These are phyloP conservation scores for Boletus sp. DNA, from an alignment of 768 basidiomycete genomes.

Conservation along the genomic window DNA sequence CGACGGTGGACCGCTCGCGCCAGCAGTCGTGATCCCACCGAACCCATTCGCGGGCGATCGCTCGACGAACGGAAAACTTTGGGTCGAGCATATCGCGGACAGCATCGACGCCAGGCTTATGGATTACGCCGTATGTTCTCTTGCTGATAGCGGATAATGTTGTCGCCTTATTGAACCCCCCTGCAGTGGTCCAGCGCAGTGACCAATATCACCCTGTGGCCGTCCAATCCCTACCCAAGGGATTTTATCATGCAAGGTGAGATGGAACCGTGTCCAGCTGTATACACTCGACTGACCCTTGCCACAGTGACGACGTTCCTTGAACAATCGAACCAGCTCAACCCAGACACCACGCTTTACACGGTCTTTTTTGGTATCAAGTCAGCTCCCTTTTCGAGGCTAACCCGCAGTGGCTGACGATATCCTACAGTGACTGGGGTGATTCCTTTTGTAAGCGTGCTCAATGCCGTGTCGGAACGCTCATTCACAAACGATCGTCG, in stretches of 20 bases:
- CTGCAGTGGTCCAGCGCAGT: constrained; percentile 39
- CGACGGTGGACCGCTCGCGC: constrained; percentile 42
- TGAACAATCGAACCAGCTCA: constrained; percentile 40
- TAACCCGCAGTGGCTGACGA: constrained; percentile 1
- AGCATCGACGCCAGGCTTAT: constrained; percentile 39
- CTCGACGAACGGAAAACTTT: constrained; percentile 47
- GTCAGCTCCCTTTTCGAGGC: constrained; percentile 25
- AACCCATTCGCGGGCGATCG: constrained; percentile 48
- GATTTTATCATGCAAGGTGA: constrained; percentile 50
- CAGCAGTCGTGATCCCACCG: constrained; percentile 41
- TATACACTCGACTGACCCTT: neutral
- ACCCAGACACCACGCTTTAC: constrained; percentile 48
- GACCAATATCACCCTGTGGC: constrained; percentile 48
- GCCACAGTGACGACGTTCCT: constrained; percentile 42
- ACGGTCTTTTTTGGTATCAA: constrained; percentile 55
- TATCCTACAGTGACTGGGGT: constrained; percentile 37
- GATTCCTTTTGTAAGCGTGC: constrained; percentile 38
- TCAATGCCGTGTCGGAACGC: neutral
- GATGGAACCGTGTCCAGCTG: neutral
- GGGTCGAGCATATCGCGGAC: constrained; percentile 47
- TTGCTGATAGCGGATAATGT: neutral
- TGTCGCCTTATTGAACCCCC: neutral
- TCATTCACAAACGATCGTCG: neutral
- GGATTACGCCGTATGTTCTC: constrained; percentile 46
- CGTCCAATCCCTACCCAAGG: constrained; percentile 43